These are phyloP conservation scores for Kodamaea leandrae DNA, from an alignment of 805 yeast species.

Conservation along the genomic window DNA sequence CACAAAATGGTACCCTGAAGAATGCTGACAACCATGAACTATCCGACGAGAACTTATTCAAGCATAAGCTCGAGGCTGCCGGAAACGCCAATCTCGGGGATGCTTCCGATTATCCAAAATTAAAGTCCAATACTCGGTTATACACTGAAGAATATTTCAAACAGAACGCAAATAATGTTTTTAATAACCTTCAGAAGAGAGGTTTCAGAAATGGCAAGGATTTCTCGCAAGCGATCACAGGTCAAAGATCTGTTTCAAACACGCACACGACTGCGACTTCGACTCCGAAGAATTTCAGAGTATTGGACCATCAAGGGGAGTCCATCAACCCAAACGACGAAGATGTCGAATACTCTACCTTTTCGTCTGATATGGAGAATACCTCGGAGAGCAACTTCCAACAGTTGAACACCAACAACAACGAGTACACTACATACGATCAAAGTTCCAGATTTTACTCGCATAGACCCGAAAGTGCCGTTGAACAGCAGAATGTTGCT, in stretches of 20 bases:
- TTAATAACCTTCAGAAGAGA: slow-evolving; percentile 36
- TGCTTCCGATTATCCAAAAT: slow-evolving; percentile 15
- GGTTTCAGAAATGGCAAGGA: slow-evolving; percentile 21
- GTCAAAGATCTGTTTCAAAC: slow-evolving; percentile 13
- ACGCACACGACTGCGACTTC: slow-evolving; percentile 35
- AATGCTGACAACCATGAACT: neutral
- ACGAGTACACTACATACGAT: slow-evolving; percentile 16
- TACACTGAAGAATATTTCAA: slow-evolving; percentile 37
- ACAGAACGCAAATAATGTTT: slow-evolving; percentile 38
- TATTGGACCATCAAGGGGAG: slow-evolving; percentile 7
- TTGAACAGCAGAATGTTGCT: neutral
- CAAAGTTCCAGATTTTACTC: slow-evolving; percentile 7
- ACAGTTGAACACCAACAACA: slow-evolving; percentile 11
- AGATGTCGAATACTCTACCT: slow-evolving; percentile 30
- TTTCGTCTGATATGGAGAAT: slow-evolving; percentile 29
- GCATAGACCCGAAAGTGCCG: neutral
- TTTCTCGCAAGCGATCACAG: neutral
- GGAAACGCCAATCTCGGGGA: neutral
- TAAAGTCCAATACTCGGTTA: slow-evolving; percentile 30
- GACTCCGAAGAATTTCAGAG: slow-evolving; percentile 33
- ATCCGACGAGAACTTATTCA: neutral
- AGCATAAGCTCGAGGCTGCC: neutral
- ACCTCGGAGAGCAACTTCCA: slow-evolving; percentile 15
- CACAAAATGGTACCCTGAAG: neutral
- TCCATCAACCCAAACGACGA: slow-evolving; percentile 4